phyloP scores from a whole-genome alignment of 2,329 filamentous ascomycete genomes.

The Pseudopyricularia javanii region DNA sequence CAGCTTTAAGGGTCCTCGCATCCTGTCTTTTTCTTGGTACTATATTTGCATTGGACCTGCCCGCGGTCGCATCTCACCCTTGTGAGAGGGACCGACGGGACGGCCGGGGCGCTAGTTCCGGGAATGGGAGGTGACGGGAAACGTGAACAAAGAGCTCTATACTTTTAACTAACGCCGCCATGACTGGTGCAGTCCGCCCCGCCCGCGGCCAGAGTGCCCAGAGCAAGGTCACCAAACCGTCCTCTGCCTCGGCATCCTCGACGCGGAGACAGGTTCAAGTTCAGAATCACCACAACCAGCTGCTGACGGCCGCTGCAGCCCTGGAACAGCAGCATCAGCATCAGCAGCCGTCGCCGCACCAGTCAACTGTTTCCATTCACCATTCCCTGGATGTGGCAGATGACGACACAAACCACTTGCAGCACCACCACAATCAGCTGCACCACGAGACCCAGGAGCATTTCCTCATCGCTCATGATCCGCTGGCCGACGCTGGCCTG shows the following conservation, averaged over 20 bases:
- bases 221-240: slow-evolving; percentile 30
- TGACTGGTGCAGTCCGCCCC: slow-evolving; percentile 23
- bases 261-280: slow-evolving; percentile 15
- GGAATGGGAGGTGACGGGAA: background rate
- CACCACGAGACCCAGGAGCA: background rate
- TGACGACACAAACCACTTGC: background rate
- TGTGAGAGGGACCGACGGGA: background rate
- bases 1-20: background rate
- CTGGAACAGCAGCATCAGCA: slow-evolving; percentile 2
- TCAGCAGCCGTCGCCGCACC: background rate
- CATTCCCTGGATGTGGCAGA: background rate
- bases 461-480: background rate
- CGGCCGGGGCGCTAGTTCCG: background rate
- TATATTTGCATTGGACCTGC: background rate
- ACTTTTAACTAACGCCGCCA: too few relatives aligned
- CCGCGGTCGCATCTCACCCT: too few relatives aligned
- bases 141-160: background rate
- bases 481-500: background rate
- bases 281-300: slow-evolving; percentile 8
- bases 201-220: slow-evolving; percentile 16
- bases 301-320: background rate
- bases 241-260: slow-evolving; percentile 12
- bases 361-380: background rate
- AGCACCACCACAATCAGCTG: slow-evolving; percentile 2
- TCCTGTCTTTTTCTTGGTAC: background rate